Evolutionary conservation across 208 protist species (phyloP).

Genomic region (Tritrichomonas musculus): DNA sequence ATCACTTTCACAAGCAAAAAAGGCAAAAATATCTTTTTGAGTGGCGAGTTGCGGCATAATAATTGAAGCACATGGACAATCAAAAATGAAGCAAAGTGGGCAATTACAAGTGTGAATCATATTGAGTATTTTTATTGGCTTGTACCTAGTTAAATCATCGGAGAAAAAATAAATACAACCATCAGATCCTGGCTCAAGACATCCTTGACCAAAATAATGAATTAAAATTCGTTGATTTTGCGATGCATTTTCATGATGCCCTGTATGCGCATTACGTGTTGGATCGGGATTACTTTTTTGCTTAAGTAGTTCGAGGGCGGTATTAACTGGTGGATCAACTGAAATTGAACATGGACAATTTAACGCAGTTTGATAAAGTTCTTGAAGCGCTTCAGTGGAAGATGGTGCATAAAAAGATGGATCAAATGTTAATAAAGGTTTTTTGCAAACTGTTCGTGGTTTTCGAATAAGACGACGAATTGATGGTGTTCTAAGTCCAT

Average conservation of each 20-base stretch:
- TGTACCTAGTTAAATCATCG: background rate
- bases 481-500: background rate
- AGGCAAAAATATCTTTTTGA: background rate
- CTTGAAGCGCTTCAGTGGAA: background rate
- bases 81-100: background rate
- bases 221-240: background rate
- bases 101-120: background rate
- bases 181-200: background rate
- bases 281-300: background rate
- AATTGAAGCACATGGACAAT: background rate
- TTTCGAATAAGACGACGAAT: background rate
- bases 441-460: background rate
- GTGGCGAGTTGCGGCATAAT: background rate
- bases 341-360: background rate
- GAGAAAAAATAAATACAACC: background rate
- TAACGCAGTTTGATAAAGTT: background rate
- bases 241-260: no score
- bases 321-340: background rate
- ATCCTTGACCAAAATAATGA: slow-evolving; percentile 14
- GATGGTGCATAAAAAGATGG: background rate
- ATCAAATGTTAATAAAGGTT: background rate
- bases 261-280: no score
- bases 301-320: background rate
- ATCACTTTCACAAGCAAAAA: background rate
- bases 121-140: background rate